Evolutionary conservation across 2,329 filamentous ascomycete genomes (phyloP).

Genomic region (Zasmidium citrigriseum): DNA sequence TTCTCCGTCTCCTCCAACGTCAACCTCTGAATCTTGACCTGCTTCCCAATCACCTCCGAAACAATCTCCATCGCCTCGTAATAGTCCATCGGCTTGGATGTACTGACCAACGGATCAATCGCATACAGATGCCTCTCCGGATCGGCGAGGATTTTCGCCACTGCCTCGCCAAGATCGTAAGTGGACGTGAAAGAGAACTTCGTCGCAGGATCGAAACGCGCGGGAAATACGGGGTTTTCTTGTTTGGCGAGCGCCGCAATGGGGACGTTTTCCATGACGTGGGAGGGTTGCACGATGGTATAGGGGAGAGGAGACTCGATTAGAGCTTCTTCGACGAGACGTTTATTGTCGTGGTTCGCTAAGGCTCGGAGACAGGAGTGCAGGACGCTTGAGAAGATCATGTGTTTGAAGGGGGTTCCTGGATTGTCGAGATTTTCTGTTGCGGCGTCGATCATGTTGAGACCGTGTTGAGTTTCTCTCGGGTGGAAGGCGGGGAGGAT

Average conservation of each 20-base stretch:
- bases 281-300: slow-evolving; percentile 40
- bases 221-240: slow-evolving; percentile 23
- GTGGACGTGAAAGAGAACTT: slow-evolving; percentile 31
- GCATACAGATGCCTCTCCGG: slow-evolving; percentile 33
- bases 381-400: slow-evolving; percentile 39
- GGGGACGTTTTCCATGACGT: slow-evolving; percentile 37
- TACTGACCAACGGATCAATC: slow-evolving; percentile 30
- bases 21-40: slow-evolving; percentile 23
- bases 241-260: slow-evolving; percentile 24
- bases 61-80: slow-evolving; percentile 23
- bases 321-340: slow-evolving; percentile 38
- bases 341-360: slow-evolving; percentile 41
- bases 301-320: slow-evolving; percentile 37
- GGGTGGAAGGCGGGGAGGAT: slow-evolving; percentile 40
- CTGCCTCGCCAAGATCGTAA: slow-evolving; percentile 31
- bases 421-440: slow-evolving; percentile 2
- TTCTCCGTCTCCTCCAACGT: slow-evolving; percentile 24
- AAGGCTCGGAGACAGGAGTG: slow-evolving; percentile 38
- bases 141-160: slow-evolving; percentile 25
- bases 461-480: slow-evolving; percentile 36
- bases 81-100: slow-evolving; percentile 22
- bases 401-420: slow-evolving; percentile 28
- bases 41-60: slow-evolving; percentile 27
- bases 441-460: slow-evolving; percentile 41
- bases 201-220: slow-evolving; percentile 24